Conservation (phyloP, 108 stramenopile genomes). For the Aurantiochytrium sp. region DNA sequence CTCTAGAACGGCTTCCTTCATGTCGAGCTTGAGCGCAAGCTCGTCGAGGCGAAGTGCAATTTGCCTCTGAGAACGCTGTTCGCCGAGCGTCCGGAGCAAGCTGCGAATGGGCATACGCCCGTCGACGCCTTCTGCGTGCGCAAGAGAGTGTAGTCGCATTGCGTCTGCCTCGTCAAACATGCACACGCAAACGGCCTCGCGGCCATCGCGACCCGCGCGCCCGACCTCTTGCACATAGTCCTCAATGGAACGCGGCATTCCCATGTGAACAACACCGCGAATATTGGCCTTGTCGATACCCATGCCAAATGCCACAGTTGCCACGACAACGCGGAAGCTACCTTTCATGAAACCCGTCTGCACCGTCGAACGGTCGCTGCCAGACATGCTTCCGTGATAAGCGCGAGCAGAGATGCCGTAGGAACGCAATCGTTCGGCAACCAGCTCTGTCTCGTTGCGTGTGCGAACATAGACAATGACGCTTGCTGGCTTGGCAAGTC, state of each 20-base stretch:
- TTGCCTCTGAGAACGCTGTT: neutral
- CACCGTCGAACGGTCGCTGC: slow-evolving; percentile 40
- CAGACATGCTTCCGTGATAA: slow-evolving; percentile 80
- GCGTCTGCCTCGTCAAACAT: neutral
- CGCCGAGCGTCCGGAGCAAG: neutral
- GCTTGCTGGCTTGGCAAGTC: neutral
- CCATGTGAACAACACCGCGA: slow-evolving; percentile 75
- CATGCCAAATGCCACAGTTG: slow-evolving; percentile 94
- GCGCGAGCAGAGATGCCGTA: neutral
- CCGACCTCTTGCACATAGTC: slow-evolving; percentile 93
- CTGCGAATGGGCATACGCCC: neutral
- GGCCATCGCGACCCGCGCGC: slow-evolving; percentile 86
- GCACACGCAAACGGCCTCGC: slow-evolving; percentile 52
- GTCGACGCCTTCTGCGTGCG: neutral
- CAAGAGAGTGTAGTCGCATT: neutral
- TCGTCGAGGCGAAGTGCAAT: neutral
- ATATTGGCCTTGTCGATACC: slow-evolving; percentile 85
- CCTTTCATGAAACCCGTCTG: slow-evolving; percentile 74
- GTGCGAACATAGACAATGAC: slow-evolving; percentile 7
- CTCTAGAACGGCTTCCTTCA: neutral
- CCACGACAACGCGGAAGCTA: slow-evolving; percentile 67
- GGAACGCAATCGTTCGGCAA: neutral
- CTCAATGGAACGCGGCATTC: slow-evolving; percentile 79
- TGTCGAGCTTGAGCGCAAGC: neutral
- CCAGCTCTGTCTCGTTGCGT: neutral